Base-by-base conservation (phyloP, 371 early-diverging fungal species). In the Blakeslea trispora region DNA sequence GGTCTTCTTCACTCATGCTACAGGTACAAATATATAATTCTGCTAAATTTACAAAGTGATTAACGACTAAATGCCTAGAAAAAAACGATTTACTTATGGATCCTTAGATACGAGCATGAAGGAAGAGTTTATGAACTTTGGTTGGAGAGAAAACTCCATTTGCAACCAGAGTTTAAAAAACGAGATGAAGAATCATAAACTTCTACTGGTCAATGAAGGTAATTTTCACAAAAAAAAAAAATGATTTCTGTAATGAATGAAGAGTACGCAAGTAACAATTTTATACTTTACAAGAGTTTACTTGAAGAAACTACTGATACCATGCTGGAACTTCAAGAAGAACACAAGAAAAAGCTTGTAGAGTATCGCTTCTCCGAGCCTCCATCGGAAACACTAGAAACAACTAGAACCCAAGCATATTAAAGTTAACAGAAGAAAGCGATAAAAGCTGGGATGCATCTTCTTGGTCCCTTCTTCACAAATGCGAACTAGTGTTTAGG, bases 131-230 rank as follows among this genome's bases (percentile, higher is more conserved):
- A 52, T 52, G 22, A 40, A 40, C 50, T 39, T 50, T 50, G 41
- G 41, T 40, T 50, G 41, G 41, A 40, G 34, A 34, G 35, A 24
- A 31, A 8, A 31, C 35, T 48, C 9, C 18, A 39, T 23, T 10
- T 50, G 35, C 39, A 50, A 39, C 50, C 50, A 21, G 23, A 50
- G 40, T 50, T 50, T 50, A 22, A 50, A 40, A 31, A 48, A 17
- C 24, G 49, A 31, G 34, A 40, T 14, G 51, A 39, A 35, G 28
- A 28, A 28, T 28, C 7, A 28, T 55, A 41, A 55, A 18, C 49
- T 55, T 55, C 32, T 55, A 48, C 37, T 55, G 48, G 47, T 23
- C 37, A 42, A 40, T 48, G 42, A 55, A 55, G 42, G 49, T 41
- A 47, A 53, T 18, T 45, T 45, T 21, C 35, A 53, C 35, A 34